phyloP scores from a whole-genome alignment of 176 grass and related monocot genomes.

The Hordeum vulgare region DNA sequence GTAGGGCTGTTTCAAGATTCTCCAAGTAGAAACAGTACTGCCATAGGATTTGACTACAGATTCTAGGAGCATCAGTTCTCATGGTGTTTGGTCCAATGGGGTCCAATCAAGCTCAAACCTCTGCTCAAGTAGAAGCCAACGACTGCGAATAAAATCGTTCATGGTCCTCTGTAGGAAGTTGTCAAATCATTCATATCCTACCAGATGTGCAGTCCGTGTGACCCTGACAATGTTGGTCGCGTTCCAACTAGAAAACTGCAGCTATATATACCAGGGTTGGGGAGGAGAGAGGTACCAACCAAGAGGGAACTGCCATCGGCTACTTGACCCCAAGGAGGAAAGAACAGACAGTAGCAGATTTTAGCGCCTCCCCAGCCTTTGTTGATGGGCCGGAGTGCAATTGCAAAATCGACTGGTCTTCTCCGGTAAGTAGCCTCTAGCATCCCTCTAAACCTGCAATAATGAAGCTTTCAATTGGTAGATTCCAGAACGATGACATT shows the following conservation, averaged over 20 bases:
- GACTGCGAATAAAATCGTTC: constrained; percentile 7
- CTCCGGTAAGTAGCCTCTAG: constrained; percentile 43
- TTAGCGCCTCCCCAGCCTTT: background rate
- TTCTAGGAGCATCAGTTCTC: constrained; percentile 35
- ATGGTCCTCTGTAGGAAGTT: background rate
- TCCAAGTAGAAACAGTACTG: constrained; percentile 11
- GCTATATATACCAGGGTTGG: constrained; percentile 34
- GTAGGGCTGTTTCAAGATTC: constrained; percentile 1
- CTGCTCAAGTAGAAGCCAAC: constrained; percentile 3
- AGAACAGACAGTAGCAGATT: background rate
- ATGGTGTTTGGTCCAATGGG: constrained; percentile 25
- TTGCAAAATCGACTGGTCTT: constrained; percentile 25
- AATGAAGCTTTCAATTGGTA: background rate
- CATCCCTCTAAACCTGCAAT: constrained; percentile 22
- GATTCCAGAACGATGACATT: background rate
- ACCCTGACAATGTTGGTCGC: background rate
- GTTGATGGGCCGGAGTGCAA: constrained; percentile 16
- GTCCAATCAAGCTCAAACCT: constrained; percentile 34
- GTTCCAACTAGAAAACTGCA: background rate
- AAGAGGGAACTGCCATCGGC: constrained; percentile 15
- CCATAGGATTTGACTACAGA: constrained; percentile 12
- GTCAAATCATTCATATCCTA: constrained; percentile 18
- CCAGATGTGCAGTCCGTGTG: background rate
- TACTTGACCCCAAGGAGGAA: constrained; percentile 4
- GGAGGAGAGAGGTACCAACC: constrained; percentile 21